phyloP scores from a whole-genome alignment of 2,329 filamentous ascomycete genomes.

The Fragosphaeria purpurea region DNA sequence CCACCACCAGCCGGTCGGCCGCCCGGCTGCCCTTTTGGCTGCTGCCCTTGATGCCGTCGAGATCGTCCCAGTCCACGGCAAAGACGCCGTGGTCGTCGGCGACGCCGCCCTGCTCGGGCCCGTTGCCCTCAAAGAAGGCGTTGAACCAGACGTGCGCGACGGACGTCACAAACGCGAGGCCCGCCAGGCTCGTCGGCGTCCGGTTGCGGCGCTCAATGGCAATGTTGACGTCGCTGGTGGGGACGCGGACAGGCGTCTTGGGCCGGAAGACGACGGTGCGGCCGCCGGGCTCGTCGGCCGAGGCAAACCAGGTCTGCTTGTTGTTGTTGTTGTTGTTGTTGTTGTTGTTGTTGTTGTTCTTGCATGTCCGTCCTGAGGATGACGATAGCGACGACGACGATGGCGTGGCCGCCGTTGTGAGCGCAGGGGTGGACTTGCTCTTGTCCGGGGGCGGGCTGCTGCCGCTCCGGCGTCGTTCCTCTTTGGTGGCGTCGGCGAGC shows the following conservation, averaged over 20 bases:
- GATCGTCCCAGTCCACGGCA: conserved; percentile 49
- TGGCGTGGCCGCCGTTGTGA: neutral
- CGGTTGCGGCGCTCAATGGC: conserved; percentile 80
- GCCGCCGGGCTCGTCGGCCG: conserved; percentile 42
- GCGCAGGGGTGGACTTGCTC: conserved; percentile 2
- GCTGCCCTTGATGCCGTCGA: conserved; percentile 94
- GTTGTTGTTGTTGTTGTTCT: neutral
- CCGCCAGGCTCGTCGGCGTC: conserved; percentile 57
- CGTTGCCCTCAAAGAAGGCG: conserved; percentile 76
- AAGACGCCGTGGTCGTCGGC: conserved; percentile 58
- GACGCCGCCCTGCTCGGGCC: conserved; percentile 56
- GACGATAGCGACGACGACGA: too few species aligned
- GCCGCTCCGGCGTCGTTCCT: neutral
- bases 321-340: neutral
- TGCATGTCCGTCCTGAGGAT: too few species aligned
- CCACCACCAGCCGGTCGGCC: conserved; percentile 71
- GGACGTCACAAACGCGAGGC: conserved; percentile 81
- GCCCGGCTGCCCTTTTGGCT: conserved; percentile 70
- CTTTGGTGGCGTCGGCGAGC: neutral
- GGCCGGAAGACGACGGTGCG: conserved; percentile 74
- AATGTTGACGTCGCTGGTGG: conserved; percentile 81
- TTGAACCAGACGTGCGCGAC: conserved; percentile 98
- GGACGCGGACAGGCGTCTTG: conserved; percentile 54
- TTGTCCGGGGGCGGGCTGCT: neutral
- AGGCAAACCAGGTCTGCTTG: conserved; percentile 1